Percentiles rank a stretch among this genome's conserved stretches.
Conservation (phyloP, 495 filamentous ascomycete genomes). For the Penicillium desertorum region DNA sequence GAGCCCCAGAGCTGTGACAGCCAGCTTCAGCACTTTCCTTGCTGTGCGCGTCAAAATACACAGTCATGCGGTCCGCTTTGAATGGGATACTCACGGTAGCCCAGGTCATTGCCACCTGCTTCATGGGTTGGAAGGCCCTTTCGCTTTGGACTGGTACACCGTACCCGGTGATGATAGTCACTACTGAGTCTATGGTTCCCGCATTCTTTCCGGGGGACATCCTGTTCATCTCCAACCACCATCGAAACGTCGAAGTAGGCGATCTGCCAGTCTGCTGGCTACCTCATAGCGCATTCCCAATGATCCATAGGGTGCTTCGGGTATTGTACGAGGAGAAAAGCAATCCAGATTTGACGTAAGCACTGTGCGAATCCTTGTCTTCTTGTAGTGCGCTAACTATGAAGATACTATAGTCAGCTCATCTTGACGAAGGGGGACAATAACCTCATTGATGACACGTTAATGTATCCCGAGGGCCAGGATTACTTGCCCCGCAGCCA, state of each 20-base stretch:
- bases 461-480: not conserved
- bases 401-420: not conserved
- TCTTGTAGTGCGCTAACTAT: not conserved
- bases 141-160: not conserved
- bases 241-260: not conserved
- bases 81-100: not conserved
- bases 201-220: conserved; percentile 2
- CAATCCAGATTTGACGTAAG: not conserved
- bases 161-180: conserved; percentile 6
- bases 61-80: not conserved
- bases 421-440: conserved; percentile 3
- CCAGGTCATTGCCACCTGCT: not conserved
- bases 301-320: conserved; percentile 4
- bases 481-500: not conserved
- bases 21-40: not conserved
- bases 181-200: conserved; percentile 5
- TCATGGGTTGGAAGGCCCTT: conserved; percentile 4
- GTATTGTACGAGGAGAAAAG: not conserved
- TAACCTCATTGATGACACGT: conserved; percentile 2
- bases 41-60: not conserved
- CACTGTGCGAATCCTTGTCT: not conserved
- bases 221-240: not conserved
- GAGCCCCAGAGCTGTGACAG: not conserved
- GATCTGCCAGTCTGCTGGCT: conserved; percentile 3
- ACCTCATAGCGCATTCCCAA: not conserved